Evolutionary conservation across 768 basidiomycete genomes (phyloP).

Genomic region (Lactifluus echinatus): DNA sequence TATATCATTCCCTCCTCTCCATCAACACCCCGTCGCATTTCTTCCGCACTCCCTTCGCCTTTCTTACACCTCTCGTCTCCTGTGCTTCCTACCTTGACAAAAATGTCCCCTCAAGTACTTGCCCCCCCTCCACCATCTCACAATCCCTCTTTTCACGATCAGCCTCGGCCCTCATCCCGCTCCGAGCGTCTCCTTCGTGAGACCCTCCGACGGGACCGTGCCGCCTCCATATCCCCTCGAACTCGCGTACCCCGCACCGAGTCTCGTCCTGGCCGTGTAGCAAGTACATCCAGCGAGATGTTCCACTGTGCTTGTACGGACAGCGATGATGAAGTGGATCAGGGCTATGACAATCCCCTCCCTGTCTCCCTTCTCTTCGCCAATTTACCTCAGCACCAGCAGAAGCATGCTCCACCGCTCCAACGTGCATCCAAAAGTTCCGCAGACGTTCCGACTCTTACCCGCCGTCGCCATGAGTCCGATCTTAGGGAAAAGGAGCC

Average conservation of each 20-base stretch:
- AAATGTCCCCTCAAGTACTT: slow-evolving; percentile 30
- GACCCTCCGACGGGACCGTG: slow-evolving; percentile 40
- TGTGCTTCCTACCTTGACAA: slow-evolving; percentile 29
- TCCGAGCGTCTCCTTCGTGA: slow-evolving; percentile 50
- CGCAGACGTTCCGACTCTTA: slow-evolving; percentile 16
- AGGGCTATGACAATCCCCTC: slow-evolving; percentile 25
- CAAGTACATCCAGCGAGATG: slow-evolving; percentile 15
- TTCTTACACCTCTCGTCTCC: slow-evolving; percentile 20
- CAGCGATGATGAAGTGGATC: slow-evolving; percentile 26
- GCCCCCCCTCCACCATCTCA: slow-evolving; percentile 20
- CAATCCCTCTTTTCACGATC: slow-evolving; percentile 17
- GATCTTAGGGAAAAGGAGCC: slow-evolving; percentile 22
- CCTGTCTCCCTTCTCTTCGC: slow-evolving; percentile 25
- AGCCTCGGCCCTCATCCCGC: slow-evolving; percentile 37
- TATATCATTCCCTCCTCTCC: slow-evolving; percentile 12
- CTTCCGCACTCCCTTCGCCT: slow-evolving; percentile 3
- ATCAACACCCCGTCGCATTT: slow-evolving; percentile 8
- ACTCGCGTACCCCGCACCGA: slow-evolving; percentile 17
- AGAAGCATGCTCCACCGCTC: slow-evolving; percentile 4
- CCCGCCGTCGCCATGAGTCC: slow-evolving; percentile 14
- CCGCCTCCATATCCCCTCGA: slow-evolving; percentile 24
- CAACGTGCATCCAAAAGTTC: slow-evolving; percentile 17
- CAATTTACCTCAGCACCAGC: slow-evolving; percentile 9
- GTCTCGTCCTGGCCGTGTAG: slow-evolving; percentile 7
- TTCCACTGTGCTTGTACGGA: slow-evolving; percentile 21